phyloP scores from a whole-genome alignment of 371 early-diverging fungal genomes.

The Rhizopus microsporus region DNA sequence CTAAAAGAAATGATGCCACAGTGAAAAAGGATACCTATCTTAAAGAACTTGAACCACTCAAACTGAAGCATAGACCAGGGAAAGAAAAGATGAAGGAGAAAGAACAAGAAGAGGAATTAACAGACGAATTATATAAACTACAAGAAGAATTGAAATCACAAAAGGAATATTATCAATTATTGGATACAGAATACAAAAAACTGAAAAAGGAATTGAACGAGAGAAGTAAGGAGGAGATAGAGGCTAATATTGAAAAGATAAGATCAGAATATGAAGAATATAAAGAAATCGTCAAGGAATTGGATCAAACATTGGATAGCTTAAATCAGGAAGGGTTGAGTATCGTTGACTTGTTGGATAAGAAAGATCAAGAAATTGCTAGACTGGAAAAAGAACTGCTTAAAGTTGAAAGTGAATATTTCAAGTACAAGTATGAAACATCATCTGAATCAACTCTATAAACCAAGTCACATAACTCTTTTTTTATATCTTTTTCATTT shows the following conservation, averaged over 20 bases:
- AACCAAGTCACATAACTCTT: not conserved
- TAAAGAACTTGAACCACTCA: not conserved
- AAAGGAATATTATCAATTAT: not conserved
- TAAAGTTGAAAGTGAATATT: too few species aligned
- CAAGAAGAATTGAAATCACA: not conserved
- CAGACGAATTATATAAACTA: not conserved
- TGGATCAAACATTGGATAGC: not conserved
- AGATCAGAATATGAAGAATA: conserved; percentile 1
- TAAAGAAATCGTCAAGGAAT: not conserved
- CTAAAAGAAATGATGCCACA: not conserved
- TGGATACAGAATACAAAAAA: conserved; percentile 1
- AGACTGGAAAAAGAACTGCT: too few species aligned
- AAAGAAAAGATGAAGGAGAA: not conserved
- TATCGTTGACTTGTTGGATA: too few species aligned
- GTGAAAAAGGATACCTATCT: not conserved
- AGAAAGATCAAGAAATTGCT: too few species aligned
- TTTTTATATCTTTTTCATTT: conserved; percentile 10
- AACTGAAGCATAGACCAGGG: not conserved
- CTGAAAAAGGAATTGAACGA: not conserved
- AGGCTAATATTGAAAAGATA: too few species aligned
- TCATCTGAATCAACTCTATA: too few species aligned
- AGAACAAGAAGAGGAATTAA: not conserved
- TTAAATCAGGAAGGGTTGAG: too few species aligned
- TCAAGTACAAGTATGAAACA: too few species aligned
- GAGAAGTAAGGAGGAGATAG: not conserved